Evolutionary conservation across 2,329 filamentous ascomycete genomes (phyloP).

Genomic region (Microdochium trichocladiopsis): DNA sequence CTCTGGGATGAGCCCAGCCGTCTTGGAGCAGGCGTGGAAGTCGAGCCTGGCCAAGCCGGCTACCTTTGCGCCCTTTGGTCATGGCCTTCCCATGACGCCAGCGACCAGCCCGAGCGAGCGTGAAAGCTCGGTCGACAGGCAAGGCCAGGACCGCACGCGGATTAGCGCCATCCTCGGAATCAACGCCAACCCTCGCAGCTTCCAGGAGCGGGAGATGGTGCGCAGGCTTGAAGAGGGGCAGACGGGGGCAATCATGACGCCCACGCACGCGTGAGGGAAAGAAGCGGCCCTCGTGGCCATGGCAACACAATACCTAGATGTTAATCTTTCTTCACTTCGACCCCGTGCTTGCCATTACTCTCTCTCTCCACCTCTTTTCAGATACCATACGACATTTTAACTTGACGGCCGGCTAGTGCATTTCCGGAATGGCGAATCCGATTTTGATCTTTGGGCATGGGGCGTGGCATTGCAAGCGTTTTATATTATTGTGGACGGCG

Average conservation of each 20-base stretch:
- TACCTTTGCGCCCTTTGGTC: slow-evolving; percentile 10
- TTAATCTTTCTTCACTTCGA: background rate
- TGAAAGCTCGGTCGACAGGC: slow-evolving; percentile 27
- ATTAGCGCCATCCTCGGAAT: slow-evolving; percentile 58
- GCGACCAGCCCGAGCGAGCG: slow-evolving; percentile 44
- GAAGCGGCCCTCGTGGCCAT: background rate
- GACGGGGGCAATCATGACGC: slow-evolving; percentile 19
- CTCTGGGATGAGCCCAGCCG: slow-evolving; percentile 48
- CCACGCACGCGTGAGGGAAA: slow-evolving; percentile 15
- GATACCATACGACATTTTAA: background rate
- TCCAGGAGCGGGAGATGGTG: slow-evolving; percentile 50
- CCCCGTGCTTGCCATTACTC: background rate
- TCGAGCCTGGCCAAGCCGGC: slow-evolving; percentile 34
- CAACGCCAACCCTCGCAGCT: slow-evolving; percentile 49
- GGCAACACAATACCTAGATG: background rate
- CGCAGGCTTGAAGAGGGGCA: slow-evolving; percentile 47
- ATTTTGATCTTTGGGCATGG: background rate
- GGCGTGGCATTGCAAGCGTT: too few species aligned
- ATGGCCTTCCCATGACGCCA: slow-evolving; percentile 42
- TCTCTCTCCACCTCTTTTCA: background rate
- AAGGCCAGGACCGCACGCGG: slow-evolving; percentile 44
- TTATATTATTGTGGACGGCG: too few species aligned
- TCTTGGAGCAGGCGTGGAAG: slow-evolving; percentile 67
- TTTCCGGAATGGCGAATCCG: background rate
- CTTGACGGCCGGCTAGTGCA: background rate